These are phyloP conservation scores for Trametes coccinea DNA, from an alignment of 768 basidiomycete species.

Conservation along the genomic window DNA sequence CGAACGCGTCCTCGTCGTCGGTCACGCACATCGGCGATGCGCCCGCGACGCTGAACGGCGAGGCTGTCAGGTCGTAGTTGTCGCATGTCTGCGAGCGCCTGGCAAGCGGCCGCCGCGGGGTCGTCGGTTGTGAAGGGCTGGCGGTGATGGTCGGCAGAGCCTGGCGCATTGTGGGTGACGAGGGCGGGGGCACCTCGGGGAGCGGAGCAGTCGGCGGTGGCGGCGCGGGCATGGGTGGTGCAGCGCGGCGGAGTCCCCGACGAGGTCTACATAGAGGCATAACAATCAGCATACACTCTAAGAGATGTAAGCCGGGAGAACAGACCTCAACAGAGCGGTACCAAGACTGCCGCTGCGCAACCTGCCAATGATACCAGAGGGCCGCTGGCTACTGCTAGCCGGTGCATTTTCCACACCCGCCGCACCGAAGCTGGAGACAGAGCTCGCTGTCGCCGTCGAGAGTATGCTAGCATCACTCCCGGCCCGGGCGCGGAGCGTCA, in stretches of 20 bases:
- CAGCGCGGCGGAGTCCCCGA: slow-evolving; percentile 17
- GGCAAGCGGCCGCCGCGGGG: slow-evolving; percentile 20
- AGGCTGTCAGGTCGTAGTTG: slow-evolving; percentile 15
- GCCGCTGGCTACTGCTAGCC: slow-evolving; percentile 17
- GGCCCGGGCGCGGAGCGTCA: slow-evolving; percentile 45
- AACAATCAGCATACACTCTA: neutral
- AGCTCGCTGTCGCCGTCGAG: slow-evolving; percentile 16
- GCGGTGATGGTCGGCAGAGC: slow-evolving; percentile 12
- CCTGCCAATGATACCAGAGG: slow-evolving; percentile 49
- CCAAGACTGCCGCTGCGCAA: slow-evolving; percentile 58
- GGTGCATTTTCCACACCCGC: slow-evolving; percentile 26
- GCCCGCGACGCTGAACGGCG: slow-evolving; percentile 14
- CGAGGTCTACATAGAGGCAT: slow-evolving; percentile 8
- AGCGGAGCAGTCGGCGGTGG: slow-evolving; percentile 26
- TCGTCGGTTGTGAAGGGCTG: slow-evolving; percentile 5
- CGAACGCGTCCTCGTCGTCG: slow-evolving; percentile 18
- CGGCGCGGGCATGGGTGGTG: slow-evolving; percentile 20
- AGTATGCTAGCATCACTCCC: slow-evolving; percentile 41
- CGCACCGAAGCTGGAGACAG: slow-evolving; percentile 31
- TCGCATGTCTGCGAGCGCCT: slow-evolving; percentile 24
- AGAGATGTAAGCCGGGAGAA: neutral
- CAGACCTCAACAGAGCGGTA: slow-evolving; percentile 36
- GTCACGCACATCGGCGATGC: slow-evolving; percentile 8
- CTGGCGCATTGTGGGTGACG: neutral
- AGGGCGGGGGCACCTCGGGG: slow-evolving; percentile 17